Percentiles rank a stretch among this genome's conserved stretches.
phyloP scores from a whole-genome alignment of 208 protist species.

The Herpetomonas muscarum region DNA sequence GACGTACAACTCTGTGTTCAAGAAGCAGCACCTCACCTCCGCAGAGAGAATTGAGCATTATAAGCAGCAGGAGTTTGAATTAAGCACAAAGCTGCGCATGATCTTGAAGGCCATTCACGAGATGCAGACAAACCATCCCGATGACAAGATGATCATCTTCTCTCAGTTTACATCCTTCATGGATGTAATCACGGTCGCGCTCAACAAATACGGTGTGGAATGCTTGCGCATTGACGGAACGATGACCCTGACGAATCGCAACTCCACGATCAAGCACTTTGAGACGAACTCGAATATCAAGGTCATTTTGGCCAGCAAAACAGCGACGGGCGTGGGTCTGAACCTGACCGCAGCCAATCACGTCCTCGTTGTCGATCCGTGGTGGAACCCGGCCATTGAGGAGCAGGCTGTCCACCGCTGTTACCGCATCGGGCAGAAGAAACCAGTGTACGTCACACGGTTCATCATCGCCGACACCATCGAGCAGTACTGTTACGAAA shows the following conservation, averaged over 20 bases:
- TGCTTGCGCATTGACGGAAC: conserved; percentile 91
- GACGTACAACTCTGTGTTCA: conserved; percentile 61
- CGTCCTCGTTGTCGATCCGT: conserved; percentile 94
- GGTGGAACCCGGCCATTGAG: conserved; percentile 97
- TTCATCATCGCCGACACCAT: conserved; percentile 93
- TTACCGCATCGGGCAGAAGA: conserved; percentile 94
- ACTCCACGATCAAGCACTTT: conserved; percentile 77
- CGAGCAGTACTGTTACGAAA: conserved; percentile 92
- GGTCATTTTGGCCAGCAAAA: conserved; percentile 93
- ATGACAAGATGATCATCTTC: conserved; percentile 97
- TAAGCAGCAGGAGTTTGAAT: conserved; percentile 58
- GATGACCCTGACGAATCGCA: conserved; percentile 75
- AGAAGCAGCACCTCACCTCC: conserved; percentile 43
- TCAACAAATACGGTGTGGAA: conserved; percentile 61
- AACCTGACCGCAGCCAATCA: conserved; percentile 96
- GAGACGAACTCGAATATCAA: conserved; percentile 45
- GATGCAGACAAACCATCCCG: conserved; percentile 60
- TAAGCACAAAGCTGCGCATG: conserved; percentile 84
- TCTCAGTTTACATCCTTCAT: conserved; percentile 98
- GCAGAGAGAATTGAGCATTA: conserved; percentile 73
- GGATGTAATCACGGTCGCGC: conserved; percentile 89
- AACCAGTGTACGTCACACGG: conserved; percentile 85
- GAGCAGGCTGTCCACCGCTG: conserved; percentile 95
- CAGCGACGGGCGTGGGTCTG: conserved; percentile 95
- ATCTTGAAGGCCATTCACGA: conserved; percentile 67